A percentile compares a stretch with the other conserved stretches of the same genome.
Conservation (phyloP, 1,284 basidiomycete species). For the Irpex lacteus region DNA sequence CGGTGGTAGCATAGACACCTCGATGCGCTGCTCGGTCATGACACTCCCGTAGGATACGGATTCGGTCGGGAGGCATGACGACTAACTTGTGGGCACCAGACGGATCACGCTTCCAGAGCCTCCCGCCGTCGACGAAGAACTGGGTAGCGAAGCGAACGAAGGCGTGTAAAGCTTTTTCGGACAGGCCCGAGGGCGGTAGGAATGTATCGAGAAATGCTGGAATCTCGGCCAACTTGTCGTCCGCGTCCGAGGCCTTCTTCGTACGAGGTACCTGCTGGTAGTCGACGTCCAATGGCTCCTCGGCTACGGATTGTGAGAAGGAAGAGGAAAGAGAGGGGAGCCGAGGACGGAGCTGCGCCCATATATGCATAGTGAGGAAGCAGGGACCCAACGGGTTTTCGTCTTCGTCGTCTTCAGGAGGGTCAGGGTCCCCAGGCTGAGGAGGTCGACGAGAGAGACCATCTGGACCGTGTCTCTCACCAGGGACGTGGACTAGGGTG, state of each 20-base stretch:
- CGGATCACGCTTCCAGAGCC: constrained; percentile 8
- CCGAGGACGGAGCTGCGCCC: background rate
- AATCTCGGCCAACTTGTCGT: background rate
- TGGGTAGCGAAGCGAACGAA: constrained; percentile 2
- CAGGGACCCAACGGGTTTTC: background rate
- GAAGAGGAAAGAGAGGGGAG: background rate
- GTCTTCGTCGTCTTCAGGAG: background rate
- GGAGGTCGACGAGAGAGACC: constrained; percentile 25
- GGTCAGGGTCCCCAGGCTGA: constrained; percentile 14
- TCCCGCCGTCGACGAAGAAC: constrained; percentile 8
- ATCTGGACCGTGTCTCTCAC: constrained; percentile 24
- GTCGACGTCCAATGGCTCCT: background rate
- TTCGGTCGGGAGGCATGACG: background rate
- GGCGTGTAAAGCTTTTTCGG: background rate
- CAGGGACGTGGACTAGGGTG: too few relatives aligned
- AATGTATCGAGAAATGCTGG: background rate
- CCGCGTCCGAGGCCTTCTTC: background rate
- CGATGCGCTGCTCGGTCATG: too few relatives aligned
- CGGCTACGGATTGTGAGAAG: background rate
- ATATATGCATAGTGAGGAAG: background rate
- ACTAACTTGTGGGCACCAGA: background rate
- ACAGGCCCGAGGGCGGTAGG: background rate
- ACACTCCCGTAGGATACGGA: too few relatives aligned
- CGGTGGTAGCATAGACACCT: too few relatives aligned
- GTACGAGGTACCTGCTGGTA: background rate